These are phyloP conservation scores for Colletotrichum chlorophyti DNA, from an alignment of 2,329 filamentous ascomycete genomes.

Conservation along the genomic window DNA sequence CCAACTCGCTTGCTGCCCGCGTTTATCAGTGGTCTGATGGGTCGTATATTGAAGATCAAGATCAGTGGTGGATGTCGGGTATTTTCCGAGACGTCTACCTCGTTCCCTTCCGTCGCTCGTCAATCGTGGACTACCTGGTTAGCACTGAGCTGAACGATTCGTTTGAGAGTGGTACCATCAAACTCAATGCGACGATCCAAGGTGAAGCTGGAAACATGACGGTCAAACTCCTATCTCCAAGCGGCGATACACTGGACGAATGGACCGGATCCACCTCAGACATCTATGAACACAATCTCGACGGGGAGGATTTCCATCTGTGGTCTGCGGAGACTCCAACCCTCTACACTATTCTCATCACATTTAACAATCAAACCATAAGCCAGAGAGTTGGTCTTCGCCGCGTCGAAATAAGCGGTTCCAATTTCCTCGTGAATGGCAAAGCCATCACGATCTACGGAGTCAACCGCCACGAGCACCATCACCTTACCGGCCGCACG, in stretches of 20 bases:
- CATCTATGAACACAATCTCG: conserved; percentile 43
- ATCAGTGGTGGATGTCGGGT: conserved; percentile 72
- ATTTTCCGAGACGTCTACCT: conserved; percentile 76
- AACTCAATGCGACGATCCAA: conserved; percentile 50
- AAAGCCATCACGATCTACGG: conserved; percentile 71
- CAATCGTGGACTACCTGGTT: conserved; percentile 63
- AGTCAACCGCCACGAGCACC: conserved; percentile 75
- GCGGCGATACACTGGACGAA: conserved; percentile 29
- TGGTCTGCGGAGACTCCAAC: conserved; percentile 75
- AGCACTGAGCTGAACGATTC: conserved; percentile 61
- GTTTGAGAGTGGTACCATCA: conserved; percentile 59
- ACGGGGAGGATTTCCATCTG: conserved; percentile 58
- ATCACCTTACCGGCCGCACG: conserved; percentile 65
- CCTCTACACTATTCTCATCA: conserved; percentile 59
- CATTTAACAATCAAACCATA: conserved; percentile 45
- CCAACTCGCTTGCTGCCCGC: conserved; percentile 67
- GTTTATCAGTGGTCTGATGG: conserved; percentile 78
- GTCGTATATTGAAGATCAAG: conserved; percentile 74
- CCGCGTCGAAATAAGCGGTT: conserved; percentile 64
- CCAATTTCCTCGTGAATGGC: conserved; percentile 70
- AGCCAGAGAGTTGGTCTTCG: conserved; percentile 69
- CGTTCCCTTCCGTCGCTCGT: conserved; percentile 62
- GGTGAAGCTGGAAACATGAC: conserved; percentile 29
- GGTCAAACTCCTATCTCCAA: neutral
- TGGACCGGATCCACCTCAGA: neutral